Evolutionary conservation across 1,139 yeast genomes (phyloP), one percentile per base, ranked within the genome.

Genomic region (Suhomyces guaymorum): DNA sequence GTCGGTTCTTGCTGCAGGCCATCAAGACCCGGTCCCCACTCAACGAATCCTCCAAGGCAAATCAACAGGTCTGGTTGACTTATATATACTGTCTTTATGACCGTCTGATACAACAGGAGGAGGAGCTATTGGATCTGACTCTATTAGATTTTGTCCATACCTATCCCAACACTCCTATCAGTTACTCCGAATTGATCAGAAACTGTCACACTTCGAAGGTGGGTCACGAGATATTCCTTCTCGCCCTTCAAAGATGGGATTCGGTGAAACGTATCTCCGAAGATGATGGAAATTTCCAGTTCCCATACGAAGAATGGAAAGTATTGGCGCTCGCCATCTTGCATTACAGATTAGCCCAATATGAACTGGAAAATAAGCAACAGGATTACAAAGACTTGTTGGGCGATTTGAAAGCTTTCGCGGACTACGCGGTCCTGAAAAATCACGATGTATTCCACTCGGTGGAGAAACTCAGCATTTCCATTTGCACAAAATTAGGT

Each of bases 391-490:
- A 26, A 10, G 34, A 26, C 6, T 25, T 32, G 9, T 26, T 26
- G 11, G 15, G 20, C 5, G 52, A 45, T 30, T 29, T 44, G 12
- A 32, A 32, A 1, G 19, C 18, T 5, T 52, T 42, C 26, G 48
- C 48, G 10, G 38, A 40, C 1, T 35, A 33, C 41, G 67, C 75
- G 0, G 21, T 66, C 6, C 32, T 43, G 7, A 39, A 49, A 4
- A 55, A 62, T 32, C 57, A 59, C 39, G 67, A 66, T 39, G 43
- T 56, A 1, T 63, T 57, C 37, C 77, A 73, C 44, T 52, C 70
- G 0, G 66, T 74, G 2, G 79, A 73, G 39, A 66, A 69, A 39
- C 42, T 65, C 3, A 51, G 63, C 3, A 54, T 73, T 1, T 47
- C 61, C 0, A 51, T 68, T 0, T 54, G 51, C 32, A 65, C 59